These are phyloP conservation scores for Orbilia blumenaviensis DNA, from an alignment of 2,329 filamentous ascomycete species.

Conservation along the genomic window DNA sequence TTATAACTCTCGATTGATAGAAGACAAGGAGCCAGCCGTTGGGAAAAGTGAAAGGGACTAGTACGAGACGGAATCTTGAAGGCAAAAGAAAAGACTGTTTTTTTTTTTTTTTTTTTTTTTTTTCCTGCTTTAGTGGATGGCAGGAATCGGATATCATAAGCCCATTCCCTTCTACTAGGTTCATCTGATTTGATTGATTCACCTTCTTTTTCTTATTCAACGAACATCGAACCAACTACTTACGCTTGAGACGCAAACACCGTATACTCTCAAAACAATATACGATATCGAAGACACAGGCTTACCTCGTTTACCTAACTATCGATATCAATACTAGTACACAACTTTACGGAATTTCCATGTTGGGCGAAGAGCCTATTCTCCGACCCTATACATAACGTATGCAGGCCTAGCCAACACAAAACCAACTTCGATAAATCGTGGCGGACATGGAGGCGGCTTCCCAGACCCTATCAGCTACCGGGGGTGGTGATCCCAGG, in stretches of 20 bases:
- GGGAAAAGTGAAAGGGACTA: constrained; percentile 15
- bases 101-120: constrained; percentile 8
- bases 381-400: constrained; percentile 11
- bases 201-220: constrained; percentile 21
- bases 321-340: neutral
- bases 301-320: neutral
- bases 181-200: constrained; percentile 39
- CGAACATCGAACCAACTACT: neutral
- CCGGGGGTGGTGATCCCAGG: constrained; percentile 15
- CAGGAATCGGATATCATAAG: constrained; percentile 39
- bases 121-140: neutral
- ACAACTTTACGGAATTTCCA: too few species aligned
- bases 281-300: neutral
- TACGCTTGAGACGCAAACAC: neutral
- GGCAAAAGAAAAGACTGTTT: constrained; percentile 2
- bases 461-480: constrained; percentile 6
- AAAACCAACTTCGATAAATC: constrained; percentile 9
- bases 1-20: constrained; percentile 30
- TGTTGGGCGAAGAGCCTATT: neutral
- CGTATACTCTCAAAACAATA: neutral
- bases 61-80: neutral
- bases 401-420: constrained; percentile 19
- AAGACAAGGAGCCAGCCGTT: constrained; percentile 35
- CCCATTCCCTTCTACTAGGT: constrained; percentile 36
- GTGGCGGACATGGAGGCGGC: constrained; percentile 10